Percentiles rank a stretch among this genome's conserved stretches.
Conservation (phyloP, 2,329 filamentous ascomycete species). For the Epichloe sylvatica region DNA sequence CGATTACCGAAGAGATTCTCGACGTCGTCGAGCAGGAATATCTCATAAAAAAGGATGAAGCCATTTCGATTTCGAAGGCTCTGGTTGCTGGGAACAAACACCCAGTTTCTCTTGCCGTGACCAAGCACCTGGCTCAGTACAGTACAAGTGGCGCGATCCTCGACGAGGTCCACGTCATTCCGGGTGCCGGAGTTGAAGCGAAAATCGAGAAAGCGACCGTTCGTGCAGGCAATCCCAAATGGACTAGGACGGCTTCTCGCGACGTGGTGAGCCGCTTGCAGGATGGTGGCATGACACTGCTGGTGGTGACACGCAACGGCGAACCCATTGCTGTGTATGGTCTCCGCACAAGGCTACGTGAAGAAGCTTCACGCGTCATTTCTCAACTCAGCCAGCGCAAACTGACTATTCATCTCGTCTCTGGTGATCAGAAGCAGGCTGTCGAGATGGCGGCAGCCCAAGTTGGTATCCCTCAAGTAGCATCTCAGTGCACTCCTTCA, state of each 20-base stretch:
- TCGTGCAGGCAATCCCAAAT: constrained; percentile 32
- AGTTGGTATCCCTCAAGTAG: constrained; percentile 24
- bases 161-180: constrained; percentile 20
- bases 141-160: constrained; percentile 7
- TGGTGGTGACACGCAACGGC: constrained; percentile 14
- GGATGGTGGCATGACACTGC: constrained; percentile 13
- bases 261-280: constrained; percentile 10
- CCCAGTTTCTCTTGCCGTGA: constrained; percentile 35
- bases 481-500: constrained; percentile 32
- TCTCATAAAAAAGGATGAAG: constrained; percentile 12
- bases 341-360: constrained; percentile 24
- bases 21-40: constrained; percentile 13
- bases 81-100: constrained; percentile 30
- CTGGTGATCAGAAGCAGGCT: constrained; percentile 38
- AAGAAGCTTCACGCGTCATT: constrained; percentile 30
- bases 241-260: constrained; percentile 20
- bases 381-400: constrained; percentile 28
- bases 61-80: constrained; percentile 14
- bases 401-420: constrained; percentile 41
- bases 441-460: constrained; percentile 35
- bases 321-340: constrained; percentile 33
- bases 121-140: constrained; percentile 22
- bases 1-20: constrained; percentile 36
- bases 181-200: constrained; percentile 27
- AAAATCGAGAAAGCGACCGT: constrained; percentile 16